A percentile compares a stretch with the other conserved stretches of the same genome.
These are phyloP conservation scores for Knufia fluminis DNA, from an alignment of 2,329 filamentous ascomycete genomes.

Conservation along the genomic window DNA sequence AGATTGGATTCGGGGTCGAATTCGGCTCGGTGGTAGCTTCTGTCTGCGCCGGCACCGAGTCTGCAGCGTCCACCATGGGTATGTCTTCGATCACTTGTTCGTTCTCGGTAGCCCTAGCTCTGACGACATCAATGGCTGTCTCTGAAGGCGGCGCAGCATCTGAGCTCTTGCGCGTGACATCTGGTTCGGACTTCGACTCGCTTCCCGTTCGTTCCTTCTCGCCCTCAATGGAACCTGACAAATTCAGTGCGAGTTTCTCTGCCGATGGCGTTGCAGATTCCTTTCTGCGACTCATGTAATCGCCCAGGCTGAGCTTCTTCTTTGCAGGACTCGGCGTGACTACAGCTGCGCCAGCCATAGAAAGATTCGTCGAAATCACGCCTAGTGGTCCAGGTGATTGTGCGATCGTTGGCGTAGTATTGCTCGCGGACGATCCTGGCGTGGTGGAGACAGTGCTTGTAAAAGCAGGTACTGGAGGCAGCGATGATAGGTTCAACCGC, in stretches of 20 bases:
- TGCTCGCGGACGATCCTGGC: conserved; percentile 20
- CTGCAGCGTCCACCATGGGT: not conserved
- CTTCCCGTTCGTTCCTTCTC: not conserved
- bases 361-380: conserved; percentile 24
- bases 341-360: conserved; percentile 22
- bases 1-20: not conserved
- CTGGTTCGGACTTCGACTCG: conserved; percentile 2
- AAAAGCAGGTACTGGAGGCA: conserved; percentile 23
- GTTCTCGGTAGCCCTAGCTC: not conserved
- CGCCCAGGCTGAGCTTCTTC: conserved; percentile 43
- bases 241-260: conserved; percentile 27
- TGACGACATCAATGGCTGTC: not conserved
- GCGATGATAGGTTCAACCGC: conserved; percentile 31
- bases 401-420: conserved; percentile 25
- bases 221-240: not conserved
- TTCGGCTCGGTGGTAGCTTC: not conserved
- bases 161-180: not conserved
- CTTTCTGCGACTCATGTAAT: conserved; percentile 37
- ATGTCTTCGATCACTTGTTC: not conserved
- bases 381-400: conserved; percentile 27
- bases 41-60: not conserved
- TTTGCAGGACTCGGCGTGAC: conserved; percentile 40
- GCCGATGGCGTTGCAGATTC: conserved; percentile 29
- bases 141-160: not conserved
- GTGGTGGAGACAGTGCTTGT: conserved; percentile 12